Conservation (phyloP, 2,329 filamentous ascomycete species). For the Phaeosphaeriaceae sp. region DNA sequence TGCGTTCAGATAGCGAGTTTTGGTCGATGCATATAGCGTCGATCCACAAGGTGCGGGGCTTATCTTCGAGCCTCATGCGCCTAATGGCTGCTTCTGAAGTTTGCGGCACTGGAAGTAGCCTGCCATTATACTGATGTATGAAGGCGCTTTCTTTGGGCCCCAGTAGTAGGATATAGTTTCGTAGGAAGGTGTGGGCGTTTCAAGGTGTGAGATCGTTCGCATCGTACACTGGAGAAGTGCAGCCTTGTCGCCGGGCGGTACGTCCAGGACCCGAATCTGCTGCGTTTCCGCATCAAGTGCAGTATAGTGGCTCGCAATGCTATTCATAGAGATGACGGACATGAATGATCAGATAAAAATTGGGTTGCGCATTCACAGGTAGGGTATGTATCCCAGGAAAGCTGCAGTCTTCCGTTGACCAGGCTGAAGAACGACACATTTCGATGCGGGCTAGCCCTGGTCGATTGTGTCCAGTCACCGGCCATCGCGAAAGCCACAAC, state of each 20-base stretch:
- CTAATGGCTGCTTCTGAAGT: slow-evolving; percentile 1
- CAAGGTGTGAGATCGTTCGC: background rate
- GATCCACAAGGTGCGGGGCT: background rate
- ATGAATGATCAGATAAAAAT: too few relatives aligned
- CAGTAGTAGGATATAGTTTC: slow-evolving; percentile 6
- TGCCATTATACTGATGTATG: background rate
- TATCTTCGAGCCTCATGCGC: background rate
- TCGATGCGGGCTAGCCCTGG: too few relatives aligned
- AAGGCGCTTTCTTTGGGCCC: background rate
- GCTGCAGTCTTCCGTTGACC: too few relatives aligned
- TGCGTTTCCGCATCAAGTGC: background rate
- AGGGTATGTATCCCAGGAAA: too few relatives aligned
- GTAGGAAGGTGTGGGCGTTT: background rate
- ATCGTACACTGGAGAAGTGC: background rate
- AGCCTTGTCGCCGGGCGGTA: background rate
- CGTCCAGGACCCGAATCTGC: background rate
- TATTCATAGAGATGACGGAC: background rate
- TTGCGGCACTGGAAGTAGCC: background rate
- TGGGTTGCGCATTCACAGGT: too few relatives aligned
- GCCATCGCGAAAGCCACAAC: too few relatives aligned
- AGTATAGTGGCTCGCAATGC: background rate
- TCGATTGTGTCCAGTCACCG: too few relatives aligned
- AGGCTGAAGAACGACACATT: too few relatives aligned
- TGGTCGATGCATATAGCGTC: slow-evolving; percentile 7
- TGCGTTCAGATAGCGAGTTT: background rate